phyloP scores from a whole-genome alignment of 2,329 filamentous ascomycete genomes.

The Stagonosporopsis vannaccii region DNA sequence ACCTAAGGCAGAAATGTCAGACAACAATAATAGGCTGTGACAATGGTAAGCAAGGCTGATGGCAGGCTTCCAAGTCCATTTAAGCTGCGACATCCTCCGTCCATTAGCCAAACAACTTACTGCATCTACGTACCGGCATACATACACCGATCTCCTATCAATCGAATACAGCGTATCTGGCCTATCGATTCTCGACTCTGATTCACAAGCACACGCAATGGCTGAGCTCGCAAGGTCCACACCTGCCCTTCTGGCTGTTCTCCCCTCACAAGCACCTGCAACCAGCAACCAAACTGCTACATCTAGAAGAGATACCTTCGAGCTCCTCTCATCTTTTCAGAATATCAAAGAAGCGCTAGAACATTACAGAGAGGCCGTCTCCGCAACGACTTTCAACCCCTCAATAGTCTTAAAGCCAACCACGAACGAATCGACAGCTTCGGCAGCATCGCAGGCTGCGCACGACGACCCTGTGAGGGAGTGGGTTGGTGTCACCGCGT shows the following conservation, averaged over 20 bases:
- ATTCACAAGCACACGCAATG: neutral
- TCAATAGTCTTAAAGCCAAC: neutral
- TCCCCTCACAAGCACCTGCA: neutral
- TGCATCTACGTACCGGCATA: neutral
- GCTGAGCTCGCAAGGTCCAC: neutral
- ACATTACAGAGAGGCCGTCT: neutral
- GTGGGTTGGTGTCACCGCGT: neutral
- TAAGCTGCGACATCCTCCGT: neutral
- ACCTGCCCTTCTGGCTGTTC: neutral
- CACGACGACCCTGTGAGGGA: neutral
- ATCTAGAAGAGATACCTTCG: neutral
- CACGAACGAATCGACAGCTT: neutral
- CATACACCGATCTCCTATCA: neutral
- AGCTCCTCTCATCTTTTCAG: neutral
- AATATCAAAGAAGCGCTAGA: neutral
- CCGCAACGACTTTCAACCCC: neutral
- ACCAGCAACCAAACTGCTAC: too few relatives aligned
- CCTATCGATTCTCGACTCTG: neutral
- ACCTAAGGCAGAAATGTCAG: neutral
- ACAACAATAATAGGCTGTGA: slow-evolving; percentile 9
- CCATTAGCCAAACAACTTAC: neutral
- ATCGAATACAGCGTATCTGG: neutral
- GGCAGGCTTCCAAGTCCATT: neutral
- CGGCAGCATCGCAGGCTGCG: neutral
- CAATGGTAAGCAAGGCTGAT: neutral